A percentile compares a stretch with the other conserved stretches of the same genome.
These are phyloP conservation scores for Globisporangium apiculatum DNA, from an alignment of 352 stramenopile genomes.

Conservation along the genomic window DNA sequence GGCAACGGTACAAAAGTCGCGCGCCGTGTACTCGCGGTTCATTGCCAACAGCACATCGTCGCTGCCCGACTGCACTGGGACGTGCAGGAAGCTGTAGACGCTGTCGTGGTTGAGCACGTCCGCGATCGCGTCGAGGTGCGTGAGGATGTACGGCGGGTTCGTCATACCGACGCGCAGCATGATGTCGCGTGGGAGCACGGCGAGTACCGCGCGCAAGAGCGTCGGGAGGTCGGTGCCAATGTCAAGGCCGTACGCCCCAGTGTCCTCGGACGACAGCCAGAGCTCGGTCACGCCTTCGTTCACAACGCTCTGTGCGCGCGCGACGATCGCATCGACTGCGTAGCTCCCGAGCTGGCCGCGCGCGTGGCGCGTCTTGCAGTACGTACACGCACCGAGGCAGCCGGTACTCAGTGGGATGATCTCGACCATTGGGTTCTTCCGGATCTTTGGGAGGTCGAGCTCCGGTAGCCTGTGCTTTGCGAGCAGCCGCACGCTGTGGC, in stretches of 20 bases:
- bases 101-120: slow-evolving; percentile 70
- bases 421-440: slow-evolving; percentile 89
- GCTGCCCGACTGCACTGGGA: slow-evolving; percentile 88
- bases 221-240: slow-evolving; percentile 72
- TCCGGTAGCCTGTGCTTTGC: slow-evolving; percentile 74
- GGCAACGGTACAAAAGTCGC: slow-evolving; percentile 69
- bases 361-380: slow-evolving; percentile 91
- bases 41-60: slow-evolving; percentile 85
- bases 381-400: slow-evolving; percentile 89
- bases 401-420: slow-evolving; percentile 90
- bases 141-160: slow-evolving; percentile 89
- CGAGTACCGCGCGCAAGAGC: slow-evolving; percentile 59
- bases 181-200: slow-evolving; percentile 57
- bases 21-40: slow-evolving; percentile 88
- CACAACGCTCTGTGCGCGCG: slow-evolving; percentile 56
- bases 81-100: slow-evolving; percentile 89
- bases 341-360: slow-evolving; percentile 89
- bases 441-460: slow-evolving; percentile 89
- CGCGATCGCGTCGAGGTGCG: slow-evolving; percentile 81
- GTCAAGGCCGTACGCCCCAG: slow-evolving; percentile 89
- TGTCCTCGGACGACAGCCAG: slow-evolving; percentile 91
- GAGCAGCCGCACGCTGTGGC: slow-evolving; percentile 83
- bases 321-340: slow-evolving; percentile 66
- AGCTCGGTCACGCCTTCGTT: slow-evolving; percentile 86
- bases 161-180: slow-evolving; percentile 93